These are phyloP conservation scores for Trichoderma gamsii DNA, from an alignment of 495 filamentous ascomycete genomes.

Conservation along the genomic window DNA sequence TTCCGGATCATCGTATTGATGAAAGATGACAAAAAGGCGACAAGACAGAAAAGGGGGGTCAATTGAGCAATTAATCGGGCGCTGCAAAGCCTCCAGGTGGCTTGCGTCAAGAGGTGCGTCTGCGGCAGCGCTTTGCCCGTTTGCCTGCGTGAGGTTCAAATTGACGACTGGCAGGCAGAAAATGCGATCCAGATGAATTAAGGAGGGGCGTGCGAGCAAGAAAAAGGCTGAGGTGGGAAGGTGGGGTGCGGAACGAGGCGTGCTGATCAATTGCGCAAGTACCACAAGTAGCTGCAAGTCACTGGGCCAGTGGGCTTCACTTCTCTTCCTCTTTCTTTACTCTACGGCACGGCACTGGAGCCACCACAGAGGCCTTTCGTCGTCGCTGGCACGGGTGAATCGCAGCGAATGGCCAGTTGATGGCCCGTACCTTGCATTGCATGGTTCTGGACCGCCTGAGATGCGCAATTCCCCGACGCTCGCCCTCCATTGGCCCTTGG, in stretches of 20 bases:
- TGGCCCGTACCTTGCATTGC: slow-evolving; percentile 3
- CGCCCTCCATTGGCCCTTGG: not conserved
- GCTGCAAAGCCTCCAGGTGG: too few species aligned
- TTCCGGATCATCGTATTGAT: too few species aligned
- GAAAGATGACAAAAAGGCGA: too few species aligned
- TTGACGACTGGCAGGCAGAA: not conserved
- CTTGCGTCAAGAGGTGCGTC: too few species aligned
- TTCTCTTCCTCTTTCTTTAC: not conserved
- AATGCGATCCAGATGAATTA: not conserved
- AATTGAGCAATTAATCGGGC: too few species aligned
- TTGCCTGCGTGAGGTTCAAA: not conserved
- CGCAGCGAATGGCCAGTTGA: too few species aligned
- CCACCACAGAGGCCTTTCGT: too few species aligned
- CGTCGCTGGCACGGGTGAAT: too few species aligned
- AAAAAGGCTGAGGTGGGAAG: not conserved
- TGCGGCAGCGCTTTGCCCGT: too few species aligned
- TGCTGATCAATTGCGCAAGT: not conserved
- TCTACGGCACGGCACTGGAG: not conserved
- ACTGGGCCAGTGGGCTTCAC: not conserved
- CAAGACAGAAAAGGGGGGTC: too few species aligned
- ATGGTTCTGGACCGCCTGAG: not conserved
- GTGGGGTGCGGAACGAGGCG: slow-evolving; percentile 1
- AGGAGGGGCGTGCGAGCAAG: not conserved
- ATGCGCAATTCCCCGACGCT: not conserved
- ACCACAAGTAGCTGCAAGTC: slow-evolving; percentile 7